These are phyloP conservation scores for Echria macrotheca DNA, from an alignment of 495 filamentous ascomycete genomes.

Conservation along the genomic window DNA sequence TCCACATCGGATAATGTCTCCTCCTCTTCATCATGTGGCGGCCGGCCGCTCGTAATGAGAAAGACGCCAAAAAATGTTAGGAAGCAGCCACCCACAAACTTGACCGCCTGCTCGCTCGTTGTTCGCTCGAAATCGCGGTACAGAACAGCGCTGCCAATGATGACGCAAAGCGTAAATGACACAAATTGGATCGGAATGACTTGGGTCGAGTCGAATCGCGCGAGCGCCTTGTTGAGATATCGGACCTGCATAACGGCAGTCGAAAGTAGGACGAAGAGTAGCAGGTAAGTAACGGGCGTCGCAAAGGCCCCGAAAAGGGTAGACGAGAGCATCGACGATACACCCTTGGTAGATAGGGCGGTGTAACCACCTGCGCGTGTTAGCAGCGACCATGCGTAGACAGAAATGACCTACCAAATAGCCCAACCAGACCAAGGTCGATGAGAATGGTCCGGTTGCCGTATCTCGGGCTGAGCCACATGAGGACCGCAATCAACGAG, in stretches of 20 bases:
- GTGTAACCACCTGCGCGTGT: constrained; percentile 77
- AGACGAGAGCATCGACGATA: constrained; percentile 87
- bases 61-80: constrained; percentile 93
- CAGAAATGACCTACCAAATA: constrained; percentile 64
- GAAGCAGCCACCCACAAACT: constrained; percentile 83
- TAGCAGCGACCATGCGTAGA: constrained; percentile 10
- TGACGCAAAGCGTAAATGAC: constrained; percentile 90
- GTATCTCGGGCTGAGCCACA: constrained; percentile 76
- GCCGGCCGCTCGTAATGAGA: constrained; percentile 73
- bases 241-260: constrained; percentile 93
- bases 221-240: constrained; percentile 90
- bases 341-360: constrained; percentile 89
- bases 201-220: constrained; percentile 92
- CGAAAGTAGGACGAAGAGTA: constrained; percentile 66
- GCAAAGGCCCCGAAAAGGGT: constrained; percentile 81
- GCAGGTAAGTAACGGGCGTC: constrained; percentile 84
- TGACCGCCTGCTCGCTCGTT: constrained; percentile 58
- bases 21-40: constrained; percentile 43
- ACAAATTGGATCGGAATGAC: constrained; percentile 98
- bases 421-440: constrained; percentile 83
- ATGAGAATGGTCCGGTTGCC: constrained; percentile 83
- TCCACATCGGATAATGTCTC: constrained; percentile 50
- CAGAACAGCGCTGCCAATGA: constrained; percentile 84
- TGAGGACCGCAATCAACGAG: constrained; percentile 63
- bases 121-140: constrained; percentile 92